These are phyloP conservation scores for Thuidium tamariscinum DNA, from an alignment of 225 moss, liverwort and hornwort genomes.

Conservation along the genomic window DNA sequence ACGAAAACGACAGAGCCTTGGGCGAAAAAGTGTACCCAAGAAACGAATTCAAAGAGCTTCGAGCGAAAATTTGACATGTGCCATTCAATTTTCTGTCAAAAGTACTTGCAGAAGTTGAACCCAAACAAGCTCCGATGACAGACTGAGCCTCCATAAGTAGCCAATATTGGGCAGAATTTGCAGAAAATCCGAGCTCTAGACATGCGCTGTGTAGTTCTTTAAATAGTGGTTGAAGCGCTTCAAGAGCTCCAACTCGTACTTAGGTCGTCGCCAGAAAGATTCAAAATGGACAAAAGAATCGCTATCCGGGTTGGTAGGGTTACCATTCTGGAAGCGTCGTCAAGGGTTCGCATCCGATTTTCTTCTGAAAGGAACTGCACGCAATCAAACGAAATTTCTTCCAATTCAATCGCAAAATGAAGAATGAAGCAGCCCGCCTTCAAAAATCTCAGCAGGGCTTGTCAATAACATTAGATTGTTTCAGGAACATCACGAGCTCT, in stretches of 20 bases:
- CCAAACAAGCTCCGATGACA: neutral
- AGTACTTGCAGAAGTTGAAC: neutral
- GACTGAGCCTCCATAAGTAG: conserved; percentile 13
- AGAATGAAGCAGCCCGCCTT: neutral
- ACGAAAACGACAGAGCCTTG: neutral
- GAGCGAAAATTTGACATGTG: neutral
- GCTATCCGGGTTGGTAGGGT: neutral
- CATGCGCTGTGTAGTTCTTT: neutral
- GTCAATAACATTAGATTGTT: neutral
- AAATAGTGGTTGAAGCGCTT: neutral
- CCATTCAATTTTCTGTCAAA: neutral
- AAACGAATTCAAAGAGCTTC: neutral
- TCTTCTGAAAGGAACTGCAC: neutral
- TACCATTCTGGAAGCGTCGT: neutral
- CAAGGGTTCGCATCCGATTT: neutral
- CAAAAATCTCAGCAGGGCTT: neutral
- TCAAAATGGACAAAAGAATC: neutral
- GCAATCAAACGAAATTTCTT: neutral
- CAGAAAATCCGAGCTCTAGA: neutral
- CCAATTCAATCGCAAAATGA: neutral
- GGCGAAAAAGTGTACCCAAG: neutral
- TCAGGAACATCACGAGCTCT: neutral
- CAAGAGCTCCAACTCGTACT: neutral
- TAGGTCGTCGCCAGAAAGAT: neutral
- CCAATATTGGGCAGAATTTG: neutral